Evolutionary conservation across 192 early-diverging fungal genomes (phyloP).

Genomic region (Coemansia sp.): DNA sequence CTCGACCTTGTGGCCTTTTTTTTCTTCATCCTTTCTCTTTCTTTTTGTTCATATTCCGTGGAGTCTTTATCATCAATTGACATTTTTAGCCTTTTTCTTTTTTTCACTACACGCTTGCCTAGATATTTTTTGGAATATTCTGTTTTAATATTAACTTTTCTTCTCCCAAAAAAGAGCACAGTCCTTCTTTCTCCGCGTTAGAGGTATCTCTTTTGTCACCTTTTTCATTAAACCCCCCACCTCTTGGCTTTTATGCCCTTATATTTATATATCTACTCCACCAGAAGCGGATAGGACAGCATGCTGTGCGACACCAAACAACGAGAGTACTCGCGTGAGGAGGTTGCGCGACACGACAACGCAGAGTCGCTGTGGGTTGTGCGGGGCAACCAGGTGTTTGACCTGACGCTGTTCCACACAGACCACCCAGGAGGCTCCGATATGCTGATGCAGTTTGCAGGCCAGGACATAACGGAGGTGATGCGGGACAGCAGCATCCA

Average conservation of each 20-base stretch:
- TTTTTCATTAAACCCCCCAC: no score
- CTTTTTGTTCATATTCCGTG: not conserved
- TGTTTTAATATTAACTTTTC: no score
- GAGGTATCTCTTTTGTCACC: no score
- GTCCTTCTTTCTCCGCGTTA: no score
- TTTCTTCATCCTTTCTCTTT: not conserved
- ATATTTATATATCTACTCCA: no score
- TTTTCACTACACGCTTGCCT: no score
- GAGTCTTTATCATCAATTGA: no score
- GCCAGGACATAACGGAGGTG: slow-evolving; percentile 76
- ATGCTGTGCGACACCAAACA: slow-evolving; percentile 24
- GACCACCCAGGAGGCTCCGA: slow-evolving; percentile 97
- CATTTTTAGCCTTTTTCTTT: not conserved
- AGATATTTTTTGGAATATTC: no score
- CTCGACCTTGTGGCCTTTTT: slow-evolving; percentile 3
- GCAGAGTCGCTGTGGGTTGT: slow-evolving; percentile 80
- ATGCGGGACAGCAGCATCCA: slow-evolving; percentile 81
- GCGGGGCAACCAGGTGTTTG: slow-evolving; percentile 79
- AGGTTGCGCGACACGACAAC: slow-evolving; percentile 76
- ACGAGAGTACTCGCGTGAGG: slow-evolving; percentile 59
- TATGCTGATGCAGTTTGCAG: slow-evolving; percentile 82
- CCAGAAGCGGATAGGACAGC: not conserved
- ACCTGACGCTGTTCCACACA: slow-evolving; percentile 81
- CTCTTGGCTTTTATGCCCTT: no score
- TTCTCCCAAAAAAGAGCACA: no score